These are phyloP conservation scores for Phytophthora litchii DNA, from an alignment of 352 stramenopile species.

Conservation along the genomic window DNA sequence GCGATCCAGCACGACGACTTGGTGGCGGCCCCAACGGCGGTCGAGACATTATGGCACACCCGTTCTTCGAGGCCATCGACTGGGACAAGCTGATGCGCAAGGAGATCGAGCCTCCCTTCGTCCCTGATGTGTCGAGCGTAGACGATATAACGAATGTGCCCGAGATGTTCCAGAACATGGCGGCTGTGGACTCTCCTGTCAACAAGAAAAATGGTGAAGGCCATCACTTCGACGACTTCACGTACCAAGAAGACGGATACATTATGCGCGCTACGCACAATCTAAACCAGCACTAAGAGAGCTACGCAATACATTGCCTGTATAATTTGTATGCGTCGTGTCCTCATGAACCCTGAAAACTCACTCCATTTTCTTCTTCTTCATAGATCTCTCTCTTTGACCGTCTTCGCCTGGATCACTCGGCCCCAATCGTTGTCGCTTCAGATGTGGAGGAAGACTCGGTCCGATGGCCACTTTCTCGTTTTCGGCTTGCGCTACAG, in stretches of 20 bases:
- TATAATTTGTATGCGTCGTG: slow-evolving; percentile 28
- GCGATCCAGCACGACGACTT: slow-evolving; percentile 92
- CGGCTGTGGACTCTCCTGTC: slow-evolving; percentile 84
- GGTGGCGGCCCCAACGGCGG: slow-evolving; percentile 89
- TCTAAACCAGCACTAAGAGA: slow-evolving; percentile 30
- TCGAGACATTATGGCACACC: slow-evolving; percentile 87
- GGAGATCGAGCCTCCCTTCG: slow-evolving; percentile 81
- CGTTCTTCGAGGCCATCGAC: slow-evolving; percentile 86
- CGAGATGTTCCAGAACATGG: slow-evolving; percentile 92
- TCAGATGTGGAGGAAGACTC: slow-evolving; percentile 35
- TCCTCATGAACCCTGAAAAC: neutral
- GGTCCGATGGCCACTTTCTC: slow-evolving; percentile 31
- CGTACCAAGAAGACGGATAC: slow-evolving; percentile 84
- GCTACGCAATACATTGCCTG: slow-evolving; percentile 33
- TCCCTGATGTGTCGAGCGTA: slow-evolving; percentile 77
- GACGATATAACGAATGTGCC: slow-evolving; percentile 90
- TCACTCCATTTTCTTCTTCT: slow-evolving; percentile 33
- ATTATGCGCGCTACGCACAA: slow-evolving; percentile 46
- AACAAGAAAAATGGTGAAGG: slow-evolving; percentile 87
- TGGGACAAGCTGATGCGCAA: slow-evolving; percentile 89
- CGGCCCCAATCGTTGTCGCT: slow-evolving; percentile 16
- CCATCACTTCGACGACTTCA: slow-evolving; percentile 91
- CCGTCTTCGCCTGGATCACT: slow-evolving; percentile 1
- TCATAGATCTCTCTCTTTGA: slow-evolving; percentile 12
- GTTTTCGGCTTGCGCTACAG: neutral